These are phyloP conservation scores for Closterium sp. DNA, from an alignment of 139 green algal species.

Conservation along the genomic window DNA sequence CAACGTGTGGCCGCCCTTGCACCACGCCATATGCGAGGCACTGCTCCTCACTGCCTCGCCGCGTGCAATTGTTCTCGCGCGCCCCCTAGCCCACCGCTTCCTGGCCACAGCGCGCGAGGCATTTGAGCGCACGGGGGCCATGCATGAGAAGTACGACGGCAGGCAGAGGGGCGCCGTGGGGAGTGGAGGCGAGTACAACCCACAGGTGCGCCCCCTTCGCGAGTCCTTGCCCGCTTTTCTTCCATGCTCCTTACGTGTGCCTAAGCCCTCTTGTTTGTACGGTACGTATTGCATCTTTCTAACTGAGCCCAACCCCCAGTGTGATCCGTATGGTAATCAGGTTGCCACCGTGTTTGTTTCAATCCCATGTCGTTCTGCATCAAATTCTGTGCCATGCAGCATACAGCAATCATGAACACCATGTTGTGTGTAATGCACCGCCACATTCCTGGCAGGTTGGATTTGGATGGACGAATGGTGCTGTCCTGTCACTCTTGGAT, in stretches of 20 bases:
- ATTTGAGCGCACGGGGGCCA: conserved; percentile 30
- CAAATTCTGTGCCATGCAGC: too few species aligned
- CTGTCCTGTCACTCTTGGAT: conserved; percentile 25
- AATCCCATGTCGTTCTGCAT: too few species aligned
- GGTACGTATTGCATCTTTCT: not conserved
- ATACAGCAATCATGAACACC: too few species aligned
- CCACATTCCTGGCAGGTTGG: conserved; percentile 14
- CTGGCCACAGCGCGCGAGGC: conserved; percentile 1
- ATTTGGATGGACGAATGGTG: conserved; percentile 48
- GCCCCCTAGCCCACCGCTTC: conserved; percentile 17
- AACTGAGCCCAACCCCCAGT: not conserved
- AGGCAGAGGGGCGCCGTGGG: conserved; percentile 1
- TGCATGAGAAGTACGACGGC: conserved; percentile 58
- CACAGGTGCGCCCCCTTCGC: conserved; percentile 29
- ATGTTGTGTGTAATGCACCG: not conserved
- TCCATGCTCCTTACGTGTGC: not conserved
- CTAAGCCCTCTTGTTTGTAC: not conserved
- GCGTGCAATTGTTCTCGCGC: not conserved
- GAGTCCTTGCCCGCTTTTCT: not conserved
- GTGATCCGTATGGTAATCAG: too few species aligned
- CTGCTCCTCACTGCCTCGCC: conserved; percentile 2
- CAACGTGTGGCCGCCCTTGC: conserved; percentile 90
- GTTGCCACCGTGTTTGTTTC: too few species aligned
- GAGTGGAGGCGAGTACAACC: conserved; percentile 55
- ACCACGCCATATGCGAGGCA: conserved; percentile 73